These are phyloP conservation scores for Eucommia ulmoides DNA, from an alignment of 257 asterid genomes.

Conservation along the genomic window DNA sequence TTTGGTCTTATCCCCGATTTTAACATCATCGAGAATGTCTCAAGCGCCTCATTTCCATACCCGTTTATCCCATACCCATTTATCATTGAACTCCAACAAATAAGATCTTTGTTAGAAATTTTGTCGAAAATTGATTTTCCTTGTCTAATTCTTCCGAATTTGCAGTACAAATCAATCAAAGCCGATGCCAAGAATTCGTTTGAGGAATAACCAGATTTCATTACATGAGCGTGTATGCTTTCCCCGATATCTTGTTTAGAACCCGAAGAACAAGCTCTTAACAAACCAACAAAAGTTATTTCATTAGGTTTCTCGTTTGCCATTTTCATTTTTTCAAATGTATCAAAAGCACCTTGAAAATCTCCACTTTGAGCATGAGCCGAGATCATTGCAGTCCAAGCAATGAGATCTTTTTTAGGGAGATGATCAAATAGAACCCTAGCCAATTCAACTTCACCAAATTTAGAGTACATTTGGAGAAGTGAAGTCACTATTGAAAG, in stretches of 20 bases:
- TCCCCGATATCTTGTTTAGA: slow-evolving; percentile 39
- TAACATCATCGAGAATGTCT: slow-evolving; percentile 54
- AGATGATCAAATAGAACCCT: slow-evolving; percentile 40
- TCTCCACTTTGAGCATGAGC: slow-evolving; percentile 38
- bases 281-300: slow-evolving; percentile 49
- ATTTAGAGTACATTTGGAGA: slow-evolving; percentile 47
- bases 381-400: slow-evolving; percentile 68
- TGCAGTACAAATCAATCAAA: slow-evolving; percentile 66
- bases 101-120: slow-evolving; percentile 33
- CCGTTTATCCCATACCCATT: slow-evolving; percentile 76
- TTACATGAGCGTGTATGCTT: slow-evolving; percentile 42
- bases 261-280: slow-evolving; percentile 39
- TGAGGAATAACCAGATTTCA: slow-evolving; percentile 33
- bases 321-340: slow-evolving; percentile 42
- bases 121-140: slow-evolving; percentile 47
- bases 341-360: slow-evolving; percentile 31
- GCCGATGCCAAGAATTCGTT: slow-evolving; percentile 44
- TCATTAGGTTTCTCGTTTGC: slow-evolving; percentile 54
- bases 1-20: slow-evolving; percentile 46
- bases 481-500: slow-evolving; percentile 46
- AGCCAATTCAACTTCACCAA: slow-evolving; percentile 39
- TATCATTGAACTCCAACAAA: slow-evolving; percentile 97
- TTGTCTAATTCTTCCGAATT: slow-evolving; percentile 39
- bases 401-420: slow-evolving; percentile 48
- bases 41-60: slow-evolving; percentile 55